phyloP scores from a whole-genome alignment of 1,284 basidiomycete species.

The Athelia sp. region DNA sequence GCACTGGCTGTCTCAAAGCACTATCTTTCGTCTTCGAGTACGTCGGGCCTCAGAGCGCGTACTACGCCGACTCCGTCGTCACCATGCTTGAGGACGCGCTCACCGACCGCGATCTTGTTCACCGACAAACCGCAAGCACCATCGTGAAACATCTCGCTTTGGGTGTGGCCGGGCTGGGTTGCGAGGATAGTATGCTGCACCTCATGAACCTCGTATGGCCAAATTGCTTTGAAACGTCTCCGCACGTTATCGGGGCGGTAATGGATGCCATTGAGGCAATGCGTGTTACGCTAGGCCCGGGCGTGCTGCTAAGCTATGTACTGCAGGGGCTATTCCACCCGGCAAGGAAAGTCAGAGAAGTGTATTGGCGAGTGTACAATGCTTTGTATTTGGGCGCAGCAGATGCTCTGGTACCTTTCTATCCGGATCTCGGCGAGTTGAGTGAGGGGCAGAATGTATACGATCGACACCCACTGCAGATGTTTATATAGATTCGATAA shows the following conservation, averaged over 20 bases:
- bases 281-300: constrained; percentile 93
- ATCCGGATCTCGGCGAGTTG: constrained; percentile 84
- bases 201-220: constrained; percentile 99
- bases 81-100: constrained; percentile 97
- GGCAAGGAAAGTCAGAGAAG: constrained; percentile 94
- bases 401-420: constrained; percentile 92
- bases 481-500: constrained; percentile 55
- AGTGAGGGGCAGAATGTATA: constrained; percentile 88
- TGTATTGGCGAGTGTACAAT: constrained; percentile 94
- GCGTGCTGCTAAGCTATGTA: constrained; percentile 85
- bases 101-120: constrained; percentile 96
- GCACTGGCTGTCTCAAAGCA: constrained; percentile 99
- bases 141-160: constrained; percentile 98
- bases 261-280: constrained; percentile 98
- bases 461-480: constrained; percentile 79
- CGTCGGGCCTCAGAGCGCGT: constrained; percentile 98
- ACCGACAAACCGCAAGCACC: constrained; percentile 97
- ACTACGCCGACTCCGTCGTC: constrained; percentile 96
- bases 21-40: constrained; percentile 99
- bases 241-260: constrained; percentile 96
- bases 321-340: constrained; percentile 95
- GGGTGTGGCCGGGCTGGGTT: constrained; percentile 94
- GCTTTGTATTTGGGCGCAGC: constrained; percentile 84
- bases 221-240: constrained; percentile 97
- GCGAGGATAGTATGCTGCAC: constrained; percentile 97